These are phyloP conservation scores for Collybia mongolica DNA, from an alignment of 768 basidiomycete species.

Conservation along the genomic window DNA sequence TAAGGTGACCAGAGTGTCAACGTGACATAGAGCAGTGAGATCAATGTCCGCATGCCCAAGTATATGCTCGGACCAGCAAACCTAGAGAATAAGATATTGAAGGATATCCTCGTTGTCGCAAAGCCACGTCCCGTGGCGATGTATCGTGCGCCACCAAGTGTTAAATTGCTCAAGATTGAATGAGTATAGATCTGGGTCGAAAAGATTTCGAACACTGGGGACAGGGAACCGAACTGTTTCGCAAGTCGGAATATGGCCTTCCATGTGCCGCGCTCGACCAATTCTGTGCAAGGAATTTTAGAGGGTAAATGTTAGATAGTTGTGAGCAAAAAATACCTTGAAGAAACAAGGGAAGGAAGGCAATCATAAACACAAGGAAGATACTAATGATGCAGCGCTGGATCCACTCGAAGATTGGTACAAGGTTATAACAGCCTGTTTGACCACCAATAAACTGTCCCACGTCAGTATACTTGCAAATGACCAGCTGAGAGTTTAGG, in stretches of 20 bases:
- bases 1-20: constrained; percentile 89
- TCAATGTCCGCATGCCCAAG: constrained; percentile 88
- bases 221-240: constrained; percentile 93
- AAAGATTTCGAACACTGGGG: constrained; percentile 97
- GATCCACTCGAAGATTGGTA: constrained; percentile 95
- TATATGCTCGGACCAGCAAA: constrained; percentile 99
- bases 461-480: constrained; percentile 76
- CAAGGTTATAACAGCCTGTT: constrained; percentile 91
- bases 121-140: constrained; percentile 99
- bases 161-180: constrained; percentile 95
- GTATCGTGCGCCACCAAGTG: constrained; percentile 97
- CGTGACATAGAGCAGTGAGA: constrained; percentile 93
- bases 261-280: constrained; percentile 92
- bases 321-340: constrained; percentile 60
- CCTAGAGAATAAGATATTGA: constrained; percentile 94
- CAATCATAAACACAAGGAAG: constrained; percentile 97
- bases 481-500: constrained; percentile 72
- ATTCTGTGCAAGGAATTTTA: constrained; percentile 50
- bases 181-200: constrained; percentile 98
- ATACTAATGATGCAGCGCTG: constrained; percentile 95
- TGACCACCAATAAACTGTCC: constrained; percentile 78
- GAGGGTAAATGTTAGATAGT: constrained; percentile 4
- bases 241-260: constrained; percentile 88
- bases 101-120: constrained; percentile 92
- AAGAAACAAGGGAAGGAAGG: constrained; percentile 91